phyloP scores from a whole-genome alignment of 106 monocot genomes.

The Dioscorea alata region DNA sequence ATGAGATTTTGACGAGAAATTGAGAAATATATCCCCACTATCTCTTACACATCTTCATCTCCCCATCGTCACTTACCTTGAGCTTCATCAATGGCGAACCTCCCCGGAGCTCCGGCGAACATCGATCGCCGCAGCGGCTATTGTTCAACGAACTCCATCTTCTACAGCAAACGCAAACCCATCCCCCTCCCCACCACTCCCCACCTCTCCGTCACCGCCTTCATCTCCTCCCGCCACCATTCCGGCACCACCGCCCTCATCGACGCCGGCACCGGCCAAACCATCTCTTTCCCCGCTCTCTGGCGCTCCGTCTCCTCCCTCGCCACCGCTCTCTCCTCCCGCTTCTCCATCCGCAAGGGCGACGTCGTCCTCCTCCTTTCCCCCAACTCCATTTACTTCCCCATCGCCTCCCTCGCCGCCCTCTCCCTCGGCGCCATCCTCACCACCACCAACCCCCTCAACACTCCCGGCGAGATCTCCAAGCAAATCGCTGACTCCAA shows the following conservation, averaged over 20 bases:
- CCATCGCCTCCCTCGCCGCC: constrained; percentile 74
- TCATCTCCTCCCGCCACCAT: constrained; percentile 63
- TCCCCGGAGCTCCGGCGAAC: background rate
- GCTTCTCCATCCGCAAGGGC: constrained; percentile 41
- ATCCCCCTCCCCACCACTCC: constrained; percentile 43
- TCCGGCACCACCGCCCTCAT: constrained; percentile 62
- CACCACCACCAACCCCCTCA: constrained; percentile 94
- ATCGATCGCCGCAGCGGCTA: constrained; percentile 64
- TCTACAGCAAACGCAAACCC: constrained; percentile 68
- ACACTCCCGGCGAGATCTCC: constrained; percentile 74
- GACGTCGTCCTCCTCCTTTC: constrained; percentile 77
- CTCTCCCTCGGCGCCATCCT: constrained; percentile 80
- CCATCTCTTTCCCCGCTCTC: constrained; percentile 61
- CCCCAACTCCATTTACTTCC: constrained; percentile 80
- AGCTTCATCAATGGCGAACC: background rate
- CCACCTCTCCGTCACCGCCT: constrained; percentile 53
- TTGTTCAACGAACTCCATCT: constrained; percentile 40
- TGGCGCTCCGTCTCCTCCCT: constrained; percentile 48
- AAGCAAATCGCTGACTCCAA: constrained; percentile 57
- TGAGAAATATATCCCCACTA: too few relatives aligned
- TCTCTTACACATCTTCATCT: too few relatives aligned
- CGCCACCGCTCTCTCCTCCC: constrained; percentile 32
- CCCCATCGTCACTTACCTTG: too few relatives aligned
- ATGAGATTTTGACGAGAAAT: too few relatives aligned
- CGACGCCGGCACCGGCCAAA: constrained; percentile 75